Evolutionary conservation across 257 asterid genomes (phyloP).

Genomic region (Linderniella brevidens): DNA sequence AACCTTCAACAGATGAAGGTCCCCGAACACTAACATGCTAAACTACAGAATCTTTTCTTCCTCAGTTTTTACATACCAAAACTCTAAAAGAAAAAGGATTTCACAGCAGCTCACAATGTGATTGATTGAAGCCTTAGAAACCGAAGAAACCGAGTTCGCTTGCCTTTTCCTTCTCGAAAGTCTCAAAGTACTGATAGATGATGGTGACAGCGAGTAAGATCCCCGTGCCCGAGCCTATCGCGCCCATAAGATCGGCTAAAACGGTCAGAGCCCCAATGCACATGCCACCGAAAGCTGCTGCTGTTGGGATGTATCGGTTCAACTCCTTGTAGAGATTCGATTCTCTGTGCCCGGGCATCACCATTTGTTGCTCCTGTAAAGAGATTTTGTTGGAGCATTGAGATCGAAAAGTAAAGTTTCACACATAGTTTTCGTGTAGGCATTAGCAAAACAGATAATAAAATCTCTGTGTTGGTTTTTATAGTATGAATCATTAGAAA

Average conservation of each 20-base stretch:
- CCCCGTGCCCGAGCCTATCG: constrained; percentile 88
- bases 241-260: constrained; percentile 87
- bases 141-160: constrained; percentile 87
- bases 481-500: constrained; percentile 3
- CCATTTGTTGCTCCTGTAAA: constrained; percentile 88
- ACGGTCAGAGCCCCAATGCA: constrained; percentile 88
- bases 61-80: no score
- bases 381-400: no score
- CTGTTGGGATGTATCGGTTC: constrained; percentile 85
- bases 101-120: no score
- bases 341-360: constrained; percentile 89
- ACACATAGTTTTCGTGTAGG: no score
- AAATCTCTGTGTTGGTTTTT: no score
- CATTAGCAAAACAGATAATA: no score
- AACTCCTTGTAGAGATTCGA: constrained; percentile 74
- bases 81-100: no score
- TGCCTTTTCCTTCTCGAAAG: constrained; percentile 85
- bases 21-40: no score
- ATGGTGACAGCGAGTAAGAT: constrained; percentile 74
- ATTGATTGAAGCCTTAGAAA: constrained; percentile 23
- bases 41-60: no score
- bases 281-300: constrained; percentile 87
- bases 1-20: no score
- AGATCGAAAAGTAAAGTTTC: no score
- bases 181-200: constrained; percentile 81